Base-by-base conservation (phyloP, 257 asterid species). In the Anisodus tanguticus region DNA sequence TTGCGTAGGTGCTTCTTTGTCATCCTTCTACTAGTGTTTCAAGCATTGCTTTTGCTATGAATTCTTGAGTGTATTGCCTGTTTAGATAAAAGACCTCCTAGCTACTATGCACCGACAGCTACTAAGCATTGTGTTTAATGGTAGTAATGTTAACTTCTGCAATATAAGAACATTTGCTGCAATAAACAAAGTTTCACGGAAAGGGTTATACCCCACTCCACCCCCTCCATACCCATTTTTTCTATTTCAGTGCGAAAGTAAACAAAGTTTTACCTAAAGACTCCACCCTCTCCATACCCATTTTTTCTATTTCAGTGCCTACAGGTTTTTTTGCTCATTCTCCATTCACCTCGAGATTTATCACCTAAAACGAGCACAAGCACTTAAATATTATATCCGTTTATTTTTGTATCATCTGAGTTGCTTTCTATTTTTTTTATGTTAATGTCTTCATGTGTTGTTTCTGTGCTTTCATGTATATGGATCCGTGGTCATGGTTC, bases 381-480 rank as follows among this genome's bases (percentile, higher is more conserved):
- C 9, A 1, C 81, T 26, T 12, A 4, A 22, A 10, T 76, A 26
- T 13, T 77, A 8, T 51, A 51, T 51, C 81, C 2, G 0, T 47
- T 51, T 71, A 71, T 45, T 71, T 51, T 77, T 77, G 81, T 53
- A 53, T 53, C 26, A 13, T 51, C 16, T 77, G 13, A 77, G 82
- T 53, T 77, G 82, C 64, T 26, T 31, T 13, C 26, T 16, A 22
- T 74, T 6, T 6, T 70, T 31, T 6, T 74, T 49, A 49, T 74
- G 80, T n/a, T 49, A 74, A 74, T 6, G 81, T 43, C 41, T 74
- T 74, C 81, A 11, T 74, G 13, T 49, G 64, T 53, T 77, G 82
- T 53, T 51, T 77, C 47, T 53, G 16, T 77, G 81, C 15, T 26
- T 77, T 77, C 22, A 53, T 77, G 9, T 77, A 26, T 26, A 77